Conservation (phyloP, 306 rosid genomes). For the Clitoria ternatea region DNA sequence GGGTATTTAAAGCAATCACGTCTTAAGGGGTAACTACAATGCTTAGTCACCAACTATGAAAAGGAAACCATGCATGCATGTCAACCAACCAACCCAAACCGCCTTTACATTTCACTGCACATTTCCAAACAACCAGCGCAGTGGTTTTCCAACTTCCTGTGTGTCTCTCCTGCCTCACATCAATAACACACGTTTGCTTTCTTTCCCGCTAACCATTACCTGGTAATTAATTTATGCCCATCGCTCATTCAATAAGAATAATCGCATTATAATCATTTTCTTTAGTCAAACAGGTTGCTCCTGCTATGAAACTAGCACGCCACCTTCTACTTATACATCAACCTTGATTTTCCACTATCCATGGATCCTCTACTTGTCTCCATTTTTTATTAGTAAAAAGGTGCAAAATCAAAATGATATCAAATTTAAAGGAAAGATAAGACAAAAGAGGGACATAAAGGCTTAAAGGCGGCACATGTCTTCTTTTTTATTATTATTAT, state of each 20-base stretch:
- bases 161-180: neutral
- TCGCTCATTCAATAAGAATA: constrained; percentile 7
- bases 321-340: constrained; percentile 26
- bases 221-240: neutral
- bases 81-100: constrained; percentile 15
- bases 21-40: neutral
- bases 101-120: neutral
- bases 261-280: constrained; percentile 9
- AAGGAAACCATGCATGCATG: neutral
- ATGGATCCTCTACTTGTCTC: neutral
- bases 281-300: constrained; percentile 15
- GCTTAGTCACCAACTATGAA: constrained; percentile 13
- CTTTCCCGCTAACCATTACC: neutral
- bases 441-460: constrained; percentile 39
- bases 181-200: neutral
- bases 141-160: constrained; percentile 21
- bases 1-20: constrained; percentile 15
- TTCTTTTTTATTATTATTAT: neutral
- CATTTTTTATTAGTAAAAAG: constrained; percentile 10
- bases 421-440: constrained; percentile 17
- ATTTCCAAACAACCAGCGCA: neutral
- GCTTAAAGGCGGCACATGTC: constrained; percentile 25
- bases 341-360: constrained; percentile 15
- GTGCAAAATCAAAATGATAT: constrained; percentile 9
- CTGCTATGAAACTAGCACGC: neutral